phyloP scores from a whole-genome alignment of 768 basidiomycete species.

The Tulasnella sp. region DNA sequence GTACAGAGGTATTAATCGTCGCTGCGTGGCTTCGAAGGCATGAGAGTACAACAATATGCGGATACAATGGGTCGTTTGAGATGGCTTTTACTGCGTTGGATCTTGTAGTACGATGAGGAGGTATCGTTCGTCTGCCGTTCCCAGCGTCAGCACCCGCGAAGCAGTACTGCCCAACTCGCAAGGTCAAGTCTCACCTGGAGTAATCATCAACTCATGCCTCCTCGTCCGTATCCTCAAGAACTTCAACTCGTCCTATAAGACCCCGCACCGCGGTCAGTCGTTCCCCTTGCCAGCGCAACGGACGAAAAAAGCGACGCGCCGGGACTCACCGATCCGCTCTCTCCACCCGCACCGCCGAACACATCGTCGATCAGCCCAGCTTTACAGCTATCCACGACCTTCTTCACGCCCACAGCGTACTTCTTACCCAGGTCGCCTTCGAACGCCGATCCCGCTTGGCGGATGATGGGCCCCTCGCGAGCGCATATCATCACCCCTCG shows the following conservation, averaged over 20 bases:
- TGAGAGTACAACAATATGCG: background rate
- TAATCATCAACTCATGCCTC: constrained; percentile 92
- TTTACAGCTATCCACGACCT: constrained; percentile 79
- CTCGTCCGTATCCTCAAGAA: constrained; percentile 91
- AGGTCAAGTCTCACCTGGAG: constrained; percentile 66
- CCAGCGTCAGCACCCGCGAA: background rate
- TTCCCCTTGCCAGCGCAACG: no score
- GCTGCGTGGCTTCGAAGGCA: no score
- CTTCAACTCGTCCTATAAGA: constrained; percentile 73
- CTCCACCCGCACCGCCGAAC: constrained; percentile 52
- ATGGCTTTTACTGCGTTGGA: constrained; percentile 46
- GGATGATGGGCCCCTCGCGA: constrained; percentile 63
- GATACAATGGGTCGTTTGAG: background rate
- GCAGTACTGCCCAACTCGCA: background rate
- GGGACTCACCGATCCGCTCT: constrained; percentile 59
- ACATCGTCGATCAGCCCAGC: constrained; percentile 69
- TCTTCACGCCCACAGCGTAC: constrained; percentile 70
- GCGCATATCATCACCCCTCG: constrained; percentile 86
- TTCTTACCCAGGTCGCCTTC: constrained; percentile 81
- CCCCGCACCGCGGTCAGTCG: background rate
- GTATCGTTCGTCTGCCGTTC: constrained; percentile 68
- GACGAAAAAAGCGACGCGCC: background rate
- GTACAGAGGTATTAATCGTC: background rate
- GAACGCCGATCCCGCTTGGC: constrained; percentile 82
- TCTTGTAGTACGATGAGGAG: constrained; percentile 84